Conservation (phyloP, 805 yeast species). For the Candida quercuum region DNA sequence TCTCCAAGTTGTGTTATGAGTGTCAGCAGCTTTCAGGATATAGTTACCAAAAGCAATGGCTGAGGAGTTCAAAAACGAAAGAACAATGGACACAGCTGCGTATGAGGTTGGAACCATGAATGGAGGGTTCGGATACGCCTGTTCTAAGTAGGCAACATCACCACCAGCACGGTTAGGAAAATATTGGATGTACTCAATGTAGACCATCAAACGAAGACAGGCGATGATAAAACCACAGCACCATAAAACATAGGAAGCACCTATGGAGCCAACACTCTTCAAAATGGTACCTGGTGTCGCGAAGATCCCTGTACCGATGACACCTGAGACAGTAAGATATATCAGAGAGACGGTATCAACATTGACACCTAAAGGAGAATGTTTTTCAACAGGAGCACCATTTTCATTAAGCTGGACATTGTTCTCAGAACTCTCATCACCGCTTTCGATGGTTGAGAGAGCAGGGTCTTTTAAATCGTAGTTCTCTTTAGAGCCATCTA, state of each 20-base stretch:
- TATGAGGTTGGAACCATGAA: constrained; percentile 31
- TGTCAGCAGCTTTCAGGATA: constrained; percentile 29
- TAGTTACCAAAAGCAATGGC: constrained; percentile 34
- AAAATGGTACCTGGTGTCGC: constrained; percentile 44
- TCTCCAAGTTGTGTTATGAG: constrained; percentile 39
- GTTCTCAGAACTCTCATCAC: not conserved
- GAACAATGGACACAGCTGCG: constrained; percentile 34
- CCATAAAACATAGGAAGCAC: constrained; percentile 41
- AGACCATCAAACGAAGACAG: constrained; percentile 30
- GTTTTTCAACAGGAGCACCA: constrained; percentile 38
- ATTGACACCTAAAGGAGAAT: constrained; percentile 34
- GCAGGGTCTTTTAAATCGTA: not conserved
- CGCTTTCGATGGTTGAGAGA: not conserved
- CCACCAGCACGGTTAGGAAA: constrained; percentile 32
- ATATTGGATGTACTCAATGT: constrained; percentile 38
- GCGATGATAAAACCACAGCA: constrained; percentile 35
- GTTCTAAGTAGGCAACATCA: constrained; percentile 35
- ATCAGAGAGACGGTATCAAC: constrained; percentile 48
- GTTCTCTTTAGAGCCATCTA: not conserved
- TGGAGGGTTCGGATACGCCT: constrained; percentile 31
- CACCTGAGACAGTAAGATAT: constrained; percentile 45
- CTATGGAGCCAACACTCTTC: constrained; percentile 38
- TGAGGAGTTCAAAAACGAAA: constrained; percentile 31
- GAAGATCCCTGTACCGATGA: constrained; percentile 57
- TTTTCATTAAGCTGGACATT: constrained; percentile 12